These are phyloP conservation scores for Arthrobotrys sphaeroides DNA, from an alignment of 2,329 filamentous ascomycete genomes.

Conservation along the genomic window DNA sequence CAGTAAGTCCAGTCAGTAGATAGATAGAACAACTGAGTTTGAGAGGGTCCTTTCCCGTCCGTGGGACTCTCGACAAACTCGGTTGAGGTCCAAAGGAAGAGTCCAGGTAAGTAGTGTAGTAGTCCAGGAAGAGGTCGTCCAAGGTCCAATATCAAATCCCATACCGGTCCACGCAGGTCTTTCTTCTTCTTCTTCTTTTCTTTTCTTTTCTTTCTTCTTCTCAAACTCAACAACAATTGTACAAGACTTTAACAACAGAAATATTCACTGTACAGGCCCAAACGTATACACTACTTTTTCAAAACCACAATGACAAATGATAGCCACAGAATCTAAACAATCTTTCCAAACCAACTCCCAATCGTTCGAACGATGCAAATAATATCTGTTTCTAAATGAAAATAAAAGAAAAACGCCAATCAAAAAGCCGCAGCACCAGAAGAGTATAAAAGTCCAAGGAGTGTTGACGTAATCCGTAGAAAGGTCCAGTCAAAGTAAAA, in stretches of 20 bases:
- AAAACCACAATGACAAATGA: neutral
- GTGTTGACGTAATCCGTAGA: neutral
- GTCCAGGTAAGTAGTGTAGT: conserved; percentile 3
- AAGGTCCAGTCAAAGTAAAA: neutral
- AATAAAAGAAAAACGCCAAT: conserved; percentile 16
- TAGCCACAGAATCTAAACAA: conserved; percentile 10
- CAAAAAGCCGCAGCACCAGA: neutral
- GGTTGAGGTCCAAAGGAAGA: neutral
- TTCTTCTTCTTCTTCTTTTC: neutral
- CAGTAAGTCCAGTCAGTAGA: neutral
- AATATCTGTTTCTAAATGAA: conserved; percentile 10
- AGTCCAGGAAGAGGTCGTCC: neutral
- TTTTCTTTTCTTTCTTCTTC: neutral
- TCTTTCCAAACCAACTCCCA: neutral
- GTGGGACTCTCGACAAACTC: conserved; percentile 25
- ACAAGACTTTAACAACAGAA: neutral
- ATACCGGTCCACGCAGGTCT: conserved; percentile 51
- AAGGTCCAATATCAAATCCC: conserved; percentile 3
- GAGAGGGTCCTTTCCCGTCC: conserved; percentile 21
- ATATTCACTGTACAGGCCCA: conserved; percentile 7
- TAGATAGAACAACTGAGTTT: neutral
- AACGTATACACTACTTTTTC: neutral
- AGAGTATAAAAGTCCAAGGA: neutral
- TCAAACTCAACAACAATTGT: conserved; percentile 1
- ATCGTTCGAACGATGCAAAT: neutral